Conservation (phyloP, 2,329 filamentous ascomycete genomes). For the Hypoxylon sp. region DNA sequence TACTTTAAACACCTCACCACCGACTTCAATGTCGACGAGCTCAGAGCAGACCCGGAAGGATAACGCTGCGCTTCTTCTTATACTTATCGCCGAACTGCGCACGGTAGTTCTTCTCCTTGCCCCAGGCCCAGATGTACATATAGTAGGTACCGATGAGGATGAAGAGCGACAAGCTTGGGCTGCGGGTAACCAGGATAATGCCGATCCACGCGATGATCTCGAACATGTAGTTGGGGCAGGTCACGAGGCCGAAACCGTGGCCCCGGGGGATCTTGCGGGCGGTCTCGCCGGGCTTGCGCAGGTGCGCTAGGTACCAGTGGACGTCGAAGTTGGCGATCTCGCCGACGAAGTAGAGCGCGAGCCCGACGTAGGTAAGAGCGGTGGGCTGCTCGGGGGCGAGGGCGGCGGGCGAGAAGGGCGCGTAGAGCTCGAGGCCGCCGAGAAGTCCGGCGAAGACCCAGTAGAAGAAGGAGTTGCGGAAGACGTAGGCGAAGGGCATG, state of each 20-base stretch:
- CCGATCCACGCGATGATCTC: constrained; percentile 91
- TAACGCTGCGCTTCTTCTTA: constrained; percentile 90
- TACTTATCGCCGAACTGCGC: constrained; percentile 94
- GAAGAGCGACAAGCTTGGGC: constrained; percentile 84
- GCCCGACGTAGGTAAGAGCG: constrained; percentile 73
- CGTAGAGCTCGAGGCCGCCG: constrained; percentile 88
- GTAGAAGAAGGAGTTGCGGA: constrained; percentile 97
- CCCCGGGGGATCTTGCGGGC: constrained; percentile 91
- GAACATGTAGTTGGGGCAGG: constrained; percentile 98
- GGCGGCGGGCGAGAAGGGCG: constrained; percentile 78
- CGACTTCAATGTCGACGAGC: constrained; percentile 4
- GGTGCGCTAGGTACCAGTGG: constrained; percentile 82
- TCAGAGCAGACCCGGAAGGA: constrained; percentile 84
- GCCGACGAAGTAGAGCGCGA: constrained; percentile 81
- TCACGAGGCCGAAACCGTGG: constrained; percentile 87
- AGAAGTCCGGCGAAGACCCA: constrained; percentile 87
- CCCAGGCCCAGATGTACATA: constrained; percentile 90
- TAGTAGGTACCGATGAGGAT: constrained; percentile 78
- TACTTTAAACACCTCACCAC: not conserved
- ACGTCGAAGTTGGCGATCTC: constrained; percentile 86
- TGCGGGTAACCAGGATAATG: constrained; percentile 83
- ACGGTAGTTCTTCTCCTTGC: constrained; percentile 92
- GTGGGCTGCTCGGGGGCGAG: constrained; percentile 59
- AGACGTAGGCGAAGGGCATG: constrained; percentile 91
- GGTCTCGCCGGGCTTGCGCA: constrained; percentile 84